Base-by-base conservation (phyloP, 345 rosid species). In the Aquilaria sinensis region DNA sequence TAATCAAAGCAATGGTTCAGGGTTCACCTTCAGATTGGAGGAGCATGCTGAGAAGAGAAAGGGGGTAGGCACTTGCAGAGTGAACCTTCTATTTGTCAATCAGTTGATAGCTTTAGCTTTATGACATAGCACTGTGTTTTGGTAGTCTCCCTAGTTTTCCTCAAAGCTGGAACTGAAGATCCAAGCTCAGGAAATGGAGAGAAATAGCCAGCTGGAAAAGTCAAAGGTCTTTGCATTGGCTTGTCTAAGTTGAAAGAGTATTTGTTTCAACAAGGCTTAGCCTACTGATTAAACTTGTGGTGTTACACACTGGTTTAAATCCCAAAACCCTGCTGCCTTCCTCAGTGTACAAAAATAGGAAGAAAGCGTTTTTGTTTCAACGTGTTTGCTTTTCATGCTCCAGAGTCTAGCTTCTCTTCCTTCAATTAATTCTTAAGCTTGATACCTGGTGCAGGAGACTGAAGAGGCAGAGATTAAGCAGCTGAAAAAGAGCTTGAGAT, bases 1-100 rank as follows among this genome's bases (percentile, higher is more conserved):
- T 23, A 23, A 23, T 23, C 23, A 23, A 64, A 77, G 83, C 51
- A 78, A 74, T 48, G 85, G 78, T 6, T 85, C 90, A 66, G 99
- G 96, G 67, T 94, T 94, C 67, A 83, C 84, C 51, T 94, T 84
- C 67, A 90, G 90, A 81, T 78, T 90, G 79, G 96, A 87, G 53
- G 99, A 90, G 74, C 89, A 96, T 9, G 99, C 97, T 74, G 99
- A 90, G 69, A 90, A 81, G 76, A 75, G 99, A 60, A 94, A 79
- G 72, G 97, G 88, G 99, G 97, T 94, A 23, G 23, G 23, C 23
- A 23, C 23, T 1, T 23, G 23, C 67, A 23, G 67, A 47, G 8
- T 37, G 43, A 37, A 47, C 52, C 51, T 58, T 3, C 57, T 43
- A 47, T n/a, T 57, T 41, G 29, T 51, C 58, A 14, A 60, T 23